Conservation (phyloP, 345 rosid genomes). For the Bruguiera gymnorhiza region DNA sequence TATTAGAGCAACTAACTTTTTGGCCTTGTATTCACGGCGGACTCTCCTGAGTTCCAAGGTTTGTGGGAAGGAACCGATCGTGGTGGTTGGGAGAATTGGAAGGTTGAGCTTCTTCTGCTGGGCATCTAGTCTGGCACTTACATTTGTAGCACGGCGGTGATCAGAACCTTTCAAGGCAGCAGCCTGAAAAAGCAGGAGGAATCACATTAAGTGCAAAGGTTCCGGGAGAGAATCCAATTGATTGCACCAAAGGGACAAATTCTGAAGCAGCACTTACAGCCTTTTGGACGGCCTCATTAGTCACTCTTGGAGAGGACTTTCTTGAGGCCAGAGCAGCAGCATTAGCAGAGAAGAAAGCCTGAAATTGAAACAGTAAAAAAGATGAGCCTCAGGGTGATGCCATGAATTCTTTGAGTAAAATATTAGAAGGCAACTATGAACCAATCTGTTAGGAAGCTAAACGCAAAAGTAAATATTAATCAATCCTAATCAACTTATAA, state of each 20-base stretch:
- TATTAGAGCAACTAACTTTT: constrained; percentile 52
- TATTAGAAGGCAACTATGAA: no score
- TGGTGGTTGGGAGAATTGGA: constrained; percentile 92
- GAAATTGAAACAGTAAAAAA: constrained; percentile 22
- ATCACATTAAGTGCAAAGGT: neutral
- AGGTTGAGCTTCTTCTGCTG: constrained; percentile 97
- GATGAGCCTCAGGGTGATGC: neutral
- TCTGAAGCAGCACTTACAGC: constrained; percentile 55
- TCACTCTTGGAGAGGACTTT: constrained; percentile 90
- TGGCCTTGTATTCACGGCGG: constrained; percentile 99
- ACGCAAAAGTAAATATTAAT: neutral
- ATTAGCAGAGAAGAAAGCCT: constrained; percentile 78
- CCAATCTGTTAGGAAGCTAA: neutral
- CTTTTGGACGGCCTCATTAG: constrained; percentile 86
- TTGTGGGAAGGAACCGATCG: constrained; percentile 97
- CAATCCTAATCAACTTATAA: no score
- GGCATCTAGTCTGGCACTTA: constrained; percentile 81
- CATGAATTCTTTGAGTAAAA: no score
- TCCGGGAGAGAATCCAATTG: neutral
- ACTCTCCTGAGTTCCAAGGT: constrained; percentile 91
- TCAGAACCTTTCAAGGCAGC: constrained; percentile 91
- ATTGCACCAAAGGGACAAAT: constrained; percentile 5
- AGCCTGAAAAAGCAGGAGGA: constrained; percentile 57
- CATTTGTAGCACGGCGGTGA: constrained; percentile 85
- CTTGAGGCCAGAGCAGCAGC: constrained; percentile 87